These are phyloP conservation scores for Loxodes magnus DNA, from an alignment of 73 alveolate genomes.

Conservation along the genomic window DNA sequence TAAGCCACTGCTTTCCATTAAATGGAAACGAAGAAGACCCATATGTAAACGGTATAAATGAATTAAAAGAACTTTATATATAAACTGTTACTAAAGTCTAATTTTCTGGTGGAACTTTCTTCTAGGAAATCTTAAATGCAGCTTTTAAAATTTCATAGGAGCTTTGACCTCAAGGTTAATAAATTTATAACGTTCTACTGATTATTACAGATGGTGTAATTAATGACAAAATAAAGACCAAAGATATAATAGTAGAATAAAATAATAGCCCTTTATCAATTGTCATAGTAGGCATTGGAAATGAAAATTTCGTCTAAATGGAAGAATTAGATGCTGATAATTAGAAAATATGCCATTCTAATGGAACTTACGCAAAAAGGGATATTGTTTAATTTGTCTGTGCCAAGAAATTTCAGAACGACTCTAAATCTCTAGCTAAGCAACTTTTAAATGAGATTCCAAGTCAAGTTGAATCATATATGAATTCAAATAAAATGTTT, in stretches of 20 bases:
- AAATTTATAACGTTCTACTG: constrained; percentile 47
- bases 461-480: constrained; percentile 21
- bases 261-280: constrained; percentile 54
- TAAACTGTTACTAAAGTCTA: constrained; percentile 18
- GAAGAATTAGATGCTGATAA: constrained; percentile 65
- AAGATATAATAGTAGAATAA: constrained; percentile 57
- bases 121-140: constrained; percentile 44
- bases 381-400: constrained; percentile 78
- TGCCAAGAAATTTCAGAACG: constrained; percentile 12
- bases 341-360: constrained; percentile 32
- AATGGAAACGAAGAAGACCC: constrained; percentile 71
- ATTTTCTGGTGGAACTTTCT: constrained; percentile 58
- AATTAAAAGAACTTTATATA: constrained; percentile 37
- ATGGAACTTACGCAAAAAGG: constrained; percentile 43
- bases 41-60: constrained; percentile 48
- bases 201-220: constrained; percentile 63
- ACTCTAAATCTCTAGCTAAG: constrained; percentile 32
- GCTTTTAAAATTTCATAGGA: constrained; percentile 29
- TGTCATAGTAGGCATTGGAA: constrained; percentile 67
- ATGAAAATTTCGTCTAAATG: constrained; percentile 42
- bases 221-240: constrained; percentile 55
- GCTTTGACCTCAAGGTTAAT: constrained; percentile 18
- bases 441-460: constrained; percentile 61
- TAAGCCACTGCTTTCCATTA: constrained; percentile 50
- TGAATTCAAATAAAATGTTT: no score